These are phyloP conservation scores for Diplotaxis tenuifolia DNA, from an alignment of 345 rosid species.

Conservation along the genomic window DNA sequence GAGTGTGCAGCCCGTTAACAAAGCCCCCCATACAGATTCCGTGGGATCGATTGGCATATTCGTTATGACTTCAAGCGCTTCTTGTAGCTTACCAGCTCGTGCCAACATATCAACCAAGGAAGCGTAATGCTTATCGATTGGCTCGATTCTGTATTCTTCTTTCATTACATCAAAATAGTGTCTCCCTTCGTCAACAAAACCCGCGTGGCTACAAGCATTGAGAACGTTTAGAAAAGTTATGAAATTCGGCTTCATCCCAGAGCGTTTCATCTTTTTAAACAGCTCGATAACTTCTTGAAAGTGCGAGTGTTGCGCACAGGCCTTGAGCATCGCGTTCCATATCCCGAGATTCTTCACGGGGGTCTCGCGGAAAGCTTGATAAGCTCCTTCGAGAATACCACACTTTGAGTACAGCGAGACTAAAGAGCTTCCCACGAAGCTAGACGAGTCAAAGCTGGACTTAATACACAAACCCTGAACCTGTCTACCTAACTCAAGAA, in stretches of 20 bases:
- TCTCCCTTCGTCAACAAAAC: constrained; percentile 64
- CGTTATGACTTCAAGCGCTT: constrained; percentile 56
- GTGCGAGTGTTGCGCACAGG: constrained; percentile 77
- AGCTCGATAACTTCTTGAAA: constrained; percentile 46
- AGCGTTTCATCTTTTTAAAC: constrained; percentile 56
- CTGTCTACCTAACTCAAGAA: constrained; percentile 82
- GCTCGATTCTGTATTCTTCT: constrained; percentile 57
- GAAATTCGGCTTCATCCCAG: constrained; percentile 70
- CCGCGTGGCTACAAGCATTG: constrained; percentile 90
- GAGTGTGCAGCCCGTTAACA: constrained; percentile 71
- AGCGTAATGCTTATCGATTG: constrained; percentile 76
- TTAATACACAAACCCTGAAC: constrained; percentile 78
- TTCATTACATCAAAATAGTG: constrained; percentile 70
- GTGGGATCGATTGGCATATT: constrained; percentile 70
- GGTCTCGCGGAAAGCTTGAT: constrained; percentile 53
- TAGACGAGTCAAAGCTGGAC: constrained; percentile 60
- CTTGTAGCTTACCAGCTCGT: constrained; percentile 76
- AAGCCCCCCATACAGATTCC: constrained; percentile 87
- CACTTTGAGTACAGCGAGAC: constrained; percentile 78
- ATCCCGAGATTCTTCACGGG: constrained; percentile 63
- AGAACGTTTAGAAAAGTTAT: constrained; percentile 71
- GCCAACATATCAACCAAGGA: constrained; percentile 78
- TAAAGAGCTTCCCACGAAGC: constrained; percentile 77
- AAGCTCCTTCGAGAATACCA: constrained; percentile 69
- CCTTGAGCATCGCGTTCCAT: constrained; percentile 90